phyloP scores from a whole-genome alignment of 176 grass and related monocot species.

The Carex scoparia region DNA sequence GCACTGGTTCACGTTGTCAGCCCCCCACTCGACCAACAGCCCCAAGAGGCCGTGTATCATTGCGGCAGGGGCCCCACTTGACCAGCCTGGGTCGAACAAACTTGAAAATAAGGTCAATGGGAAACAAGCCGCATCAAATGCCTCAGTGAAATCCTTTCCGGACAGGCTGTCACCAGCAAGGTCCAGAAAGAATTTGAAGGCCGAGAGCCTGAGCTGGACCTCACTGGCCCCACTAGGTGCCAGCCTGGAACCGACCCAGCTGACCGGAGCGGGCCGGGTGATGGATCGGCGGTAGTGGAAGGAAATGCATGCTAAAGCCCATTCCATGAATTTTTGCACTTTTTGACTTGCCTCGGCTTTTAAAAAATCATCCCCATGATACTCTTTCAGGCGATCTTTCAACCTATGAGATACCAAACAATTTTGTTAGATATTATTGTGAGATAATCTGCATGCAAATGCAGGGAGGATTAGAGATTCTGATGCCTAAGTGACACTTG shows the following conservation, averaged over 20 bases:
- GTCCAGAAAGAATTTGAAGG: conserved; percentile 70
- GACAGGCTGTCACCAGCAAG: conserved; percentile 64
- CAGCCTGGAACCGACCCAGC: conserved; percentile 2
- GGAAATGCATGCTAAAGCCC: conserved; percentile 73
- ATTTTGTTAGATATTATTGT: background rate
- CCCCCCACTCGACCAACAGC: conserved; percentile 73
- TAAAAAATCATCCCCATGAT: conserved; percentile 56
- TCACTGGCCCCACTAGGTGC: conserved; percentile 24
- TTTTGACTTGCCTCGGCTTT: conserved; percentile 60
- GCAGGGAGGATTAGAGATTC: background rate
- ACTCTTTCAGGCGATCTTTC: conserved; percentile 72
- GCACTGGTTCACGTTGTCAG: conserved; percentile 80
- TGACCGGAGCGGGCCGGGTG: background rate
- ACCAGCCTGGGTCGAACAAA: conserved; percentile 84
- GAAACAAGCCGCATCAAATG: conserved; percentile 81
- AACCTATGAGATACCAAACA: conserved; percentile 33
- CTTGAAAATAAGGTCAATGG: conserved; percentile 84
- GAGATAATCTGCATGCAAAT: background rate
- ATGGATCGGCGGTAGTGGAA: conserved; percentile 41
- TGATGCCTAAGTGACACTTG: background rate
- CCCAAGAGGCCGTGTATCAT: conserved; percentile 62
- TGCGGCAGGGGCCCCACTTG: conserved; percentile 50
- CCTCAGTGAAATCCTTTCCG: conserved; percentile 82
- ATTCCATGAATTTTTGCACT: conserved; percentile 81
- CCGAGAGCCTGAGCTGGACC: conserved; percentile 65